A percentile compares a stretch with the other conserved stretches of the same genome.
These are phyloP conservation scores for Teratosphaeriaceae sp. DNA, from an alignment of 2,329 filamentous ascomycete genomes.

Conservation along the genomic window DNA sequence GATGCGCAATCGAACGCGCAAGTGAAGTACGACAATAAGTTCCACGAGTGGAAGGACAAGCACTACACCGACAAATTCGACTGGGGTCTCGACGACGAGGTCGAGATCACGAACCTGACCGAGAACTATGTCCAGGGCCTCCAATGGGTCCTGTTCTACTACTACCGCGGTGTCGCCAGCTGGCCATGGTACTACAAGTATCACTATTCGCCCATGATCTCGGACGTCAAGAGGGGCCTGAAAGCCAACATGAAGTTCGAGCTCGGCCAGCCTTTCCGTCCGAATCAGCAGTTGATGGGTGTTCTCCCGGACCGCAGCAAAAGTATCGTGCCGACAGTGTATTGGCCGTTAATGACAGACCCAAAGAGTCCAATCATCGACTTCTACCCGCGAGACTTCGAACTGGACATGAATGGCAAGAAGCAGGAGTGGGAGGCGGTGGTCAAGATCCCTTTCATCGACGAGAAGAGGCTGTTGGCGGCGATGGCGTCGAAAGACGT, in stretches of 20 bases:
- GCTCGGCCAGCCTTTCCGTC: constrained; percentile 88
- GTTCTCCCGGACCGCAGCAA: constrained; percentile 96
- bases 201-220: constrained; percentile 97
- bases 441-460: constrained; percentile 98
- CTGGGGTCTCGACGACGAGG: constrained; percentile 75
- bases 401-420: constrained; percentile 98
- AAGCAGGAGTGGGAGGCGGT: constrained; percentile 99
- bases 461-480: constrained; percentile 74
- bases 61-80: constrained; percentile 91
- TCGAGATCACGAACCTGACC: constrained; percentile 71
- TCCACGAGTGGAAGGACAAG: constrained; percentile 85
- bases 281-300: constrained; percentile 96
- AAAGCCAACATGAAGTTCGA: constrained; percentile 85
- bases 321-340: constrained; percentile 81
- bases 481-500: constrained; percentile 84
- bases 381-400: constrained; percentile 95
- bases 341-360: constrained; percentile 89
- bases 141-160: constrained; percentile 98
- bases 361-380: constrained; percentile 89
- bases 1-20: constrained; percentile 74
- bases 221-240: constrained; percentile 84
- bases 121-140: constrained; percentile 97
- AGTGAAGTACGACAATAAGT: constrained; percentile 83
- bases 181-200: constrained; percentile 99
- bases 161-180: constrained; percentile 92